Conservation (phyloP, 192 early-diverging fungal species). For the Linnemannia zychae region DNA sequence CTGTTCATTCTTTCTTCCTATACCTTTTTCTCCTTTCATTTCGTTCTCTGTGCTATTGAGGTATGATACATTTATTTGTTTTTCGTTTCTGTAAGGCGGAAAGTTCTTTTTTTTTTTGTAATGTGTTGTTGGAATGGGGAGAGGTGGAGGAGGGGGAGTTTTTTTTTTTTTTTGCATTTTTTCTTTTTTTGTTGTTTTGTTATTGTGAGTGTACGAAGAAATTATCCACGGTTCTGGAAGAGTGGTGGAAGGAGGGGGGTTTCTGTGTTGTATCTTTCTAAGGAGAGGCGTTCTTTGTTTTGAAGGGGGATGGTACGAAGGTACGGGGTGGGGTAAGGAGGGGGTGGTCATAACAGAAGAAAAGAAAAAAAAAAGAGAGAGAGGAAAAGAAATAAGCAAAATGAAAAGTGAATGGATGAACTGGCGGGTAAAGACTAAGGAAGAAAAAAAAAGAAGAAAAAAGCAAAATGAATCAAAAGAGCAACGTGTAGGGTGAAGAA, state of each 20-base stretch:
- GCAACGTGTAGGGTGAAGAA: neutral
- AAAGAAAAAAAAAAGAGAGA: neutral
- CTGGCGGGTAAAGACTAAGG: neutral
- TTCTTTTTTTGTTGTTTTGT: neutral
- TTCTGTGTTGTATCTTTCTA: conserved; percentile 15
- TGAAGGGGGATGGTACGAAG: neutral
- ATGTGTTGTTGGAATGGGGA: too few relatives aligned
- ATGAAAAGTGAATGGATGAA: too few relatives aligned
- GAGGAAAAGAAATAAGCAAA: neutral
- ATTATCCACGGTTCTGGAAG: neutral
- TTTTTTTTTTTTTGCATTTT: neutral
- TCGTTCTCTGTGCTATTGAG: neutral
- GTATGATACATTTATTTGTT: conserved; percentile 25
- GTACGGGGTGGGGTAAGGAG: neutral
- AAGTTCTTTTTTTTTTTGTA: neutral
- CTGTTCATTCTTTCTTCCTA: neutral
- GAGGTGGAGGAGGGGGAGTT: neutral
- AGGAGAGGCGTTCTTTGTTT: neutral
- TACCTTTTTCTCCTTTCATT: neutral
- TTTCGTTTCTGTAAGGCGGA: neutral
- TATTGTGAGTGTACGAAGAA: neutral
- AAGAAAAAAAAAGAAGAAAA: conserved; percentile 2
- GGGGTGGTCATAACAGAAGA: neutral
- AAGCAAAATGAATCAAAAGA: neutral
- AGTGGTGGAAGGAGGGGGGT: neutral